Evolutionary conservation across 108 stramenopile species (phyloP).

Genomic region (Cyclotella choctawhatcheeana): DNA sequence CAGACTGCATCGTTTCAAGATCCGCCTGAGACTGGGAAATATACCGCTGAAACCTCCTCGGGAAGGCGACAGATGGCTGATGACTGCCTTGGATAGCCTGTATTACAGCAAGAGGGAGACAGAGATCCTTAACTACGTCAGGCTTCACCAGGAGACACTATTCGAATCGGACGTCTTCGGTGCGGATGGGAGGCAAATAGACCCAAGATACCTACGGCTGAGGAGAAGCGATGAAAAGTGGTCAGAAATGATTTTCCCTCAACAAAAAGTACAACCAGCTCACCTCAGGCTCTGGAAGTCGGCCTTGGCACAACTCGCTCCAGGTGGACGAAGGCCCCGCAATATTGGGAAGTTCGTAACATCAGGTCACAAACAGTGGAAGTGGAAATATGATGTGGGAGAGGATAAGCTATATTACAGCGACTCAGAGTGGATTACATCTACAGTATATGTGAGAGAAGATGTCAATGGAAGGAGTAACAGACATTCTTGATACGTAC

Average conservation of each 20-base stretch:
- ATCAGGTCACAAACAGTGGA: background rate
- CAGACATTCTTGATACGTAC: background rate
- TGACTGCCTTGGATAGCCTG: background rate
- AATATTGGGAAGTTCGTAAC: background rate
- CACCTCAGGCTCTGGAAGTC: background rate
- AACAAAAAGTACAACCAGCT: background rate
- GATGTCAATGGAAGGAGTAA: background rate
- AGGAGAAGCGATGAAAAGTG: background rate
- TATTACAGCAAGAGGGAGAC: background rate
- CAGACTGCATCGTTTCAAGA: background rate
- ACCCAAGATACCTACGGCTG: background rate
- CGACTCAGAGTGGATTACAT: background rate
- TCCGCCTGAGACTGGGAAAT: background rate
- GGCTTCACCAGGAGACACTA: background rate
- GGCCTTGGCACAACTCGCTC: slow-evolving; percentile 1
- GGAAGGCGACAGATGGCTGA: background rate
- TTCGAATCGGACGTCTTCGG: background rate
- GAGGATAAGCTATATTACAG: background rate
- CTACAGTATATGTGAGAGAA: background rate
- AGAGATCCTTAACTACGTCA: background rate
- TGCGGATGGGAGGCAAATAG: background rate
- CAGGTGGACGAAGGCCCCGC: slow-evolving; percentile 1
- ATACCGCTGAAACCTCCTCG: background rate
- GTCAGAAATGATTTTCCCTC: slow-evolving; percentile 3
- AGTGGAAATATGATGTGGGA: too few species aligned